phyloP scores from a whole-genome alignment of 1,284 basidiomycete species.

The Marasmius sp. region DNA sequence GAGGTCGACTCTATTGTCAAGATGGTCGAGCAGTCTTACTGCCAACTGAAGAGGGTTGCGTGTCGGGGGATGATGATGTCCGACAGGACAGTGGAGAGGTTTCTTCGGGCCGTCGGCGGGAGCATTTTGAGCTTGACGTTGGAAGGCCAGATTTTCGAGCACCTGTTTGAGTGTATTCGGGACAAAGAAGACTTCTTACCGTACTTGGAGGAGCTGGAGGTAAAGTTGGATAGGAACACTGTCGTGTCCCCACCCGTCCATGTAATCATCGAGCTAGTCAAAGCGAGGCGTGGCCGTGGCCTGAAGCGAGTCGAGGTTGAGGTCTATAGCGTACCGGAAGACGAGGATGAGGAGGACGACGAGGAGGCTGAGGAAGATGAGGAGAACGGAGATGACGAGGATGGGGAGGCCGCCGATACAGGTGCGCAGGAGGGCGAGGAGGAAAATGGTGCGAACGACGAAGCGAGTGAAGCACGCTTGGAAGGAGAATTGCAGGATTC shows the following conservation, averaged over 20 bases:
- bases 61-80: neutral
- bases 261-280: neutral
- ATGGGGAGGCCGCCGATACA: no score
- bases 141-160: neutral
- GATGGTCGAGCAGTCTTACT: neutral
- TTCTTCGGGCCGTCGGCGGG: neutral
- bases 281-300: neutral
- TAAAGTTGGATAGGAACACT: neutral
- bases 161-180: neutral
- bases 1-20: neutral
- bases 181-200: neutral
- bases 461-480: no score
- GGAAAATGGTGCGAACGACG: no score
- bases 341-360: no score
- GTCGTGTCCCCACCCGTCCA: neutral
- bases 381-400: no score
- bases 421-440: no score
- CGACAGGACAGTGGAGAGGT: neutral
- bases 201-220: neutral
- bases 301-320: neutral
- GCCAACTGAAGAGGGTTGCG: neutral
- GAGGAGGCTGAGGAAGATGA: no score
- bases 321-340: neutral
- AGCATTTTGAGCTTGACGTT: neutral
- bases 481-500: no score